phyloP scores from a whole-genome alignment of 2,329 filamentous ascomycete genomes.

The Exophiala dermatitidis region DNA sequence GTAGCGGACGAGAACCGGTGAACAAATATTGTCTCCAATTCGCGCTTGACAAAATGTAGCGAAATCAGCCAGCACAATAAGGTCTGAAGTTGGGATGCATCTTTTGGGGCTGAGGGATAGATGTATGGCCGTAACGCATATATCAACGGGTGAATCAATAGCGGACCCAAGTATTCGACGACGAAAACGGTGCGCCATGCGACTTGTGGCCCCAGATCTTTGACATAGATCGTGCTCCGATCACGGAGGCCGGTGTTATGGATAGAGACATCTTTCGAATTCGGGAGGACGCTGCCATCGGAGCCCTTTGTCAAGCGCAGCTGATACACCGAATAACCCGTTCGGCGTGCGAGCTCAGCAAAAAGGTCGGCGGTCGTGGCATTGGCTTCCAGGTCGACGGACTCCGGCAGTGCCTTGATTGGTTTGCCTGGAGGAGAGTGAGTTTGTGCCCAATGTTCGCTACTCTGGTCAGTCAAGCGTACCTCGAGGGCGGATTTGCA shows the following conservation, averaged over 20 bases:
- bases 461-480: conserved; percentile 16
- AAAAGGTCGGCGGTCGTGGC: conserved; percentile 52
- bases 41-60: conserved; percentile 87
- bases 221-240: conserved; percentile 66
- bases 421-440: conserved; percentile 47
- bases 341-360: conserved; percentile 47
- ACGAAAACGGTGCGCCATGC: conserved; percentile 90
- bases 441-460: neutral
- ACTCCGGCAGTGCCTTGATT: conserved; percentile 53
- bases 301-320: conserved; percentile 58
- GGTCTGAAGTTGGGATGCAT: conserved; percentile 60
- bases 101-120: conserved; percentile 50
- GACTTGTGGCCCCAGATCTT: conserved; percentile 87
- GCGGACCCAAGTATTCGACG: conserved; percentile 87
- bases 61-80: conserved; percentile 67
- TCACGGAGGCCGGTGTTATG: conserved; percentile 51
- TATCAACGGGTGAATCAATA: conserved; percentile 75
- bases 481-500: conserved; percentile 40
- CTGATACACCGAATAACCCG: conserved; percentile 52
- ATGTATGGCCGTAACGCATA: conserved; percentile 64
- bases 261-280: conserved; percentile 47
- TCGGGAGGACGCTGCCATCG: conserved; percentile 53
- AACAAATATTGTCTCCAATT: conserved; percentile 87
- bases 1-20: conserved; percentile 93
- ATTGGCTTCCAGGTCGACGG: conserved; percentile 46